phyloP scores from a whole-genome alignment of 192 early-diverging fungal genomes.

The Cetraspora pellucida region DNA sequence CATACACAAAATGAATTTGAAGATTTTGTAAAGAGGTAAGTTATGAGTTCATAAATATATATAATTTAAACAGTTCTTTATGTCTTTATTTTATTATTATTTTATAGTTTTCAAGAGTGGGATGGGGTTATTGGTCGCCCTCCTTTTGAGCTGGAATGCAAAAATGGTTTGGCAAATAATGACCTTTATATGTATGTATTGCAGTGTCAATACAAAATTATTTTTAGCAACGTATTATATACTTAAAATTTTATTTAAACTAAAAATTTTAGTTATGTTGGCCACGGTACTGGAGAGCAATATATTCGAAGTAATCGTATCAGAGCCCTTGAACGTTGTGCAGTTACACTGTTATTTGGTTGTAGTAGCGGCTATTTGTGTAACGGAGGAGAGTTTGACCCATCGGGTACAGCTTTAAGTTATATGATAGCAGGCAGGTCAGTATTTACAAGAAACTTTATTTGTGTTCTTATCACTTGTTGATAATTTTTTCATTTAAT shows the following conservation, averaged over 20 bases:
- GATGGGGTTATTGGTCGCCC: constrained; percentile 66
- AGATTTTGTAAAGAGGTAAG: constrained; percentile 49
- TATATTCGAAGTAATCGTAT: constrained; percentile 72
- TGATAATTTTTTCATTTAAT: constrained; percentile 1
- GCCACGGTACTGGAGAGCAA: constrained; percentile 90
- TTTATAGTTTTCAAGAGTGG: constrained; percentile 58
- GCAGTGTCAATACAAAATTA: neutral
- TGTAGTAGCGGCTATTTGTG: constrained; percentile 89
- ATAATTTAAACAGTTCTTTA: neutral
- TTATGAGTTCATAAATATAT: neutral
- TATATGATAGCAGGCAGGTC: constrained; percentile 86
- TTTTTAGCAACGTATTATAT: neutral
- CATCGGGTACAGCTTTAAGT: constrained; percentile 77
- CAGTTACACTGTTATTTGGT: constrained; percentile 86
- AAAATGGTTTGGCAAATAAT: constrained; percentile 52
- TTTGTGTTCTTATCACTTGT: neutral
- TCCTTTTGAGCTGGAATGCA: constrained; percentile 70
- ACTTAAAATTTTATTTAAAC: neutral
- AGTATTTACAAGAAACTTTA: constrained; percentile 21
- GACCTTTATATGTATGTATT: constrained; percentile 54
- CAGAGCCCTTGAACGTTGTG: constrained; percentile 65
- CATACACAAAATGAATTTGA: constrained; percentile 82
- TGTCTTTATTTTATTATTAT: neutral
- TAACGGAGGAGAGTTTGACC: constrained; percentile 84
- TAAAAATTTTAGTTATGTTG: constrained; percentile 73